Evolutionary conservation across 78 protist species (phyloP), one percentile per base, ranked within the genome.

Genomic region (Bigelowiella natans): DNA sequence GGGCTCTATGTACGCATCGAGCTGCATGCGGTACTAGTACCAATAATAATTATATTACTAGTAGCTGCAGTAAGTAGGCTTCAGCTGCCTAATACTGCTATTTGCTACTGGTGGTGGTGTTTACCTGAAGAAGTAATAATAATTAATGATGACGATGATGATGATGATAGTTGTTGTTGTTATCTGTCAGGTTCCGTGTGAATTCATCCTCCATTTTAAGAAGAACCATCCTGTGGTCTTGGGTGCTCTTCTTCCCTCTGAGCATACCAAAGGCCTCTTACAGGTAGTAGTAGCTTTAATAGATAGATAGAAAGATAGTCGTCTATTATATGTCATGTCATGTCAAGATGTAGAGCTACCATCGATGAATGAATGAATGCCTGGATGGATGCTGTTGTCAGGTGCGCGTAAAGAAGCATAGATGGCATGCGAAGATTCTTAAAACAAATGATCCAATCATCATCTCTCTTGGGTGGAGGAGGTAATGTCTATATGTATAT

Each of bases 381-480:
- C 7, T 51, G 73, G 7, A 51, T 18, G 18, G 18, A 51, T 51
- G 87, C 11, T 85, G 30, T 85, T 34, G 30, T 85, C 90, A 84
- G 36, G 34, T 31, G 83, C 30, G 92, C 34, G 88, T 90, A 3
- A 90, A 51, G 28, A 38, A 26, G 3, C 93, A 91, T 26, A 1
- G 89, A 30, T 91, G 91, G 89, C 84, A 91, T 85, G 29, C 40
- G 34, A 85, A n/a, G 82, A 87, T 91, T 31, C 63, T 91, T 64
- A 91, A 91, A 38, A 87, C 39, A n/a, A 85, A 85, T 1, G 93
- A 91, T 51, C 93, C 93, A 2, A n/a, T 2, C 1, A 40, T 91
- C 83, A 1, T 91, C 2, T 88, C 91, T 2, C 2, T 91, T 28
- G 93, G 93, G 11, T 91, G 93, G 93, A 1, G 91, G 64, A 11